Evolutionary conservation across 805 yeast genomes (phyloP), one percentile per base, ranked within the genome.

Genomic region (Candida oleophila): DNA sequence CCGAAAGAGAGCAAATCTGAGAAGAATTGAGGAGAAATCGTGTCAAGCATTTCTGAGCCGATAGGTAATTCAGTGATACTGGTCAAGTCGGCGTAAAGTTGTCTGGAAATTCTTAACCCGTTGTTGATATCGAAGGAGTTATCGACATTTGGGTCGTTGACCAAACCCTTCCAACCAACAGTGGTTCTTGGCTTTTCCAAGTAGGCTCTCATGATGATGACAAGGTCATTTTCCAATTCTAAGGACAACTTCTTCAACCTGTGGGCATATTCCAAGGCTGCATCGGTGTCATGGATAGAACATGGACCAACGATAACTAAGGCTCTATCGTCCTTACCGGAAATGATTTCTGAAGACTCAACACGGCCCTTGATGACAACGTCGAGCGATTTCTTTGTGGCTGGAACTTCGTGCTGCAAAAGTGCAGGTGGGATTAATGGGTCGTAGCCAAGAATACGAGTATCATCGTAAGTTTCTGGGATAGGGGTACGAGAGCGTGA

Each of bases 161-260:
- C 90, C 60, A 92, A 77, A 60, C 99, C 99, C 72, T 92, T 92
- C 99, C 99, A 92, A 54, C 99, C 99, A 46, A 92, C 98, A 20
- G 98, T 92, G 53, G 99, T 92, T 77, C 99, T 86, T 61, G 99
- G 99, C 72, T 92, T 92, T 73, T 92, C 99, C 56, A 92, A 78
- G 78, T 92, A 92, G 4, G 98, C 98, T 75, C 99, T 86, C 99
- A 92, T 92, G 53, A 92, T 80, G 49, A 92, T 80, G 46, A 84
- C 86, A 47, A 92, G 76, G 55, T 92, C 98, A 45, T 76, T 81
- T 51, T 82, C 68, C 52, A 88, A 78, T 66, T 87, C 88, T 33
- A 82, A 86, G 33, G 89, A 74, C 47, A 89, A 71, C 49, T 72
- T 72, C 65, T 81, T 80, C 56, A 92, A 77, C 54, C 85, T 78